phyloP scores from a whole-genome alignment of 371 early-diverging fungal genomes.

The Neoconidiobolus thromboides region DNA sequence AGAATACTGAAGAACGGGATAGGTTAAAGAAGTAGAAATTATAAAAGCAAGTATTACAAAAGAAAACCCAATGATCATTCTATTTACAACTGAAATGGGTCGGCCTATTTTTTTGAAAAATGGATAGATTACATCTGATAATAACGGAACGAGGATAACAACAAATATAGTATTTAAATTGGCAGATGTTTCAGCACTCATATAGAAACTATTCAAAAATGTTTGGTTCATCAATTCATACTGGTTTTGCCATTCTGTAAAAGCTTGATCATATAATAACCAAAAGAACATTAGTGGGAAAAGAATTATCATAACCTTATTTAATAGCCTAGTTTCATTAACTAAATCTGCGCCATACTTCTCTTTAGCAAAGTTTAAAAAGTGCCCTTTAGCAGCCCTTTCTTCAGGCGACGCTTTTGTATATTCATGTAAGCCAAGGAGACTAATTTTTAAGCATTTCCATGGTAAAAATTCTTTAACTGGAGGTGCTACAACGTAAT shows the following conservation, averaged over 20 bases:
- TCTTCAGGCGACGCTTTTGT: neutral
- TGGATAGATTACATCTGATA: conserved; percentile 1
- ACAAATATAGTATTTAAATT: neutral
- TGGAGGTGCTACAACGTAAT: conserved; percentile 30
- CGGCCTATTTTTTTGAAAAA: conserved; percentile 3
- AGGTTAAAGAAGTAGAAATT: conserved; percentile 21
- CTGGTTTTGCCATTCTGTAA: conserved; percentile 12
- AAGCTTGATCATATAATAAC: conserved; percentile 35
- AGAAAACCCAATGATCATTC: conserved; percentile 1
- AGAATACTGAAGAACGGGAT: conserved; percentile 12
- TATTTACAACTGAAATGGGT: neutral
- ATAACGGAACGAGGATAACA: neutral
- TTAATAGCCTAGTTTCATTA: conserved; percentile 5
- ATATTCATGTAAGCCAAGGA: neutral
- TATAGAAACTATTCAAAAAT: conserved; percentile 10
- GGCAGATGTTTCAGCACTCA: neutral
- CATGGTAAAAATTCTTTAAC: conserved; percentile 28
- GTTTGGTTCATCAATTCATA: conserved; percentile 15
- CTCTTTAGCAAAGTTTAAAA: conserved; percentile 6
- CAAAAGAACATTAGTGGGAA: conserved; percentile 29
- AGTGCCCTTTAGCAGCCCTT: neutral
- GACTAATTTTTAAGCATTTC: conserved; percentile 12
- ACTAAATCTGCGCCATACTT: conserved; percentile 1
- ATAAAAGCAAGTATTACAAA: conserved; percentile 1
- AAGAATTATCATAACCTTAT: conserved; percentile 13